phyloP scores from a whole-genome alignment of 306 rosid genomes.

The Fragaria ananassa region DNA sequence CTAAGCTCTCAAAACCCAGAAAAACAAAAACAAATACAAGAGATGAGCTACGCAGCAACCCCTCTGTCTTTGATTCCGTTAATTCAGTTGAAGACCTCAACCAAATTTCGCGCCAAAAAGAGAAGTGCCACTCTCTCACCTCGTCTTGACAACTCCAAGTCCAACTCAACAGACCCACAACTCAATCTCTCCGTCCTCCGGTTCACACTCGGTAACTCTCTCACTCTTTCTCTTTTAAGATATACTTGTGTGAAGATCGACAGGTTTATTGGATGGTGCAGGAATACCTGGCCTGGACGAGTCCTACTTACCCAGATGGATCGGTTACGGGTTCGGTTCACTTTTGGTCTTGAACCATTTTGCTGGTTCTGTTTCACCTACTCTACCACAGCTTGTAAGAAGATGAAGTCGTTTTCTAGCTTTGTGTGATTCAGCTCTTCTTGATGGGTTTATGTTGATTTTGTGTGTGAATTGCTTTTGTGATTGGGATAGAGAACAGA shows the following conservation, averaged over 20 bases:
- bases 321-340: conserved; percentile 88
- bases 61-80: conserved; percentile 29
- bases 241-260: background rate
- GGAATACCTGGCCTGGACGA: conserved; percentile 95
- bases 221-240: background rate
- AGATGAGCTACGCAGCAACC: conserved; percentile 31
- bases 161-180: conserved; percentile 38
- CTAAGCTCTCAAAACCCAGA: conserved; percentile 12
- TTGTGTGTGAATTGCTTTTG: background rate
- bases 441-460: background rate
- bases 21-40: background rate
- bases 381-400: conserved; percentile 65
- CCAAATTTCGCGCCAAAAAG: conserved; percentile 30
- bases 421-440: background rate
- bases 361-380: conserved; percentile 50
- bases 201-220: conserved; percentile 67
- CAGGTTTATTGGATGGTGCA: conserved; percentile 20
- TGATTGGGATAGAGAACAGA: conserved; percentile 56
- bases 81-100: conserved; percentile 24
- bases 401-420: background rate
- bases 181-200: conserved; percentile 89
- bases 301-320: conserved; percentile 95
- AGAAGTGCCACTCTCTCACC: conserved; percentile 32
- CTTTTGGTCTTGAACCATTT: conserved; percentile 72
- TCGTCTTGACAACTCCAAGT: conserved; percentile 51